Evolutionary conservation across 2,329 filamentous ascomycete species (phyloP).

Genomic region (Colletotrichum lini): DNA sequence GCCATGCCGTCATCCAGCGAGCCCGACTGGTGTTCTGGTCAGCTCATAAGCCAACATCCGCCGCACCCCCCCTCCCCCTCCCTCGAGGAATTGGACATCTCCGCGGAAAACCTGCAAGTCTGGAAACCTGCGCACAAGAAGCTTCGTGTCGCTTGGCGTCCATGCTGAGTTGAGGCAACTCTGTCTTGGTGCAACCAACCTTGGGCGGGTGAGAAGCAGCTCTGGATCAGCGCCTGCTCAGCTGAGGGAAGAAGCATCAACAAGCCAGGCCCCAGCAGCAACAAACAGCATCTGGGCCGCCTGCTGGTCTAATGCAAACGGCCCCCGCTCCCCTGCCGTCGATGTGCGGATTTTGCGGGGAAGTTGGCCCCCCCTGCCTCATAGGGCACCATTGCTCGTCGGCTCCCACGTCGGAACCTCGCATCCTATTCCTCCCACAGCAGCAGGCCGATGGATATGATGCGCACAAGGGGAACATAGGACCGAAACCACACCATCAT

Average conservation of each 20-base stretch:
- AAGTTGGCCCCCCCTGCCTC: constrained; percentile 31
- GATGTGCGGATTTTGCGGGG: constrained; percentile 40
- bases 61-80: constrained; percentile 11
- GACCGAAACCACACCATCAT: constrained; percentile 5
- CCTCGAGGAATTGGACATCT: constrained; percentile 14
- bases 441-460: constrained; percentile 13
- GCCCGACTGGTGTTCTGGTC: constrained; percentile 23
- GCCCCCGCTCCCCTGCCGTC: constrained; percentile 32
- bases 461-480: constrained; percentile 7
- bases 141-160: constrained; percentile 11
- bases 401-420: not conserved
- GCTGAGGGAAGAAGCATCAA: constrained; percentile 14
- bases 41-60: constrained; percentile 34
- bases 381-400: constrained; percentile 26
- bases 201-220: not conserved
- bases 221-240: constrained; percentile 7
- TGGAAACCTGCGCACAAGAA: not conserved
- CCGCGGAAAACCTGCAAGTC: constrained; percentile 20
- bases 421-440: not conserved
- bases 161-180: constrained; percentile 5
- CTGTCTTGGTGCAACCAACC: constrained; percentile 24
- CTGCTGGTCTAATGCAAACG: constrained; percentile 40
- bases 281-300: constrained; percentile 13
- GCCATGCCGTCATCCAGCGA: constrained; percentile 39
- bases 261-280: constrained; percentile 11